Evolutionary conservation across 768 basidiomycete species (phyloP).

Genomic region (Suillus subluteus): DNA sequence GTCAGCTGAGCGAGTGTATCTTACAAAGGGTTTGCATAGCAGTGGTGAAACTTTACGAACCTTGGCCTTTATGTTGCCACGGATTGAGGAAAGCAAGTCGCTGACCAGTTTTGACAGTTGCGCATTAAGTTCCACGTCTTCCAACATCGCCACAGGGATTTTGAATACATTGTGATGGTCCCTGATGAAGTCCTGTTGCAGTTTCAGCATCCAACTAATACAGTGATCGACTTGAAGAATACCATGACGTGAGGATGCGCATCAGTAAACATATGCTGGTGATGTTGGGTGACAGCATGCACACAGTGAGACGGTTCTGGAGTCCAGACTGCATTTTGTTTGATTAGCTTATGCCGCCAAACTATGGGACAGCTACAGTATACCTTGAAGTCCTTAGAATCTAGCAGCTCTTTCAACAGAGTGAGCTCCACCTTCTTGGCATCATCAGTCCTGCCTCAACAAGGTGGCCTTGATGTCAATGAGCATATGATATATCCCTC

Average conservation of each 20-base stretch:
- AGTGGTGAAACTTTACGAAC: neutral
- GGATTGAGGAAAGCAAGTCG: neutral
- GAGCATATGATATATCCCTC: neutral
- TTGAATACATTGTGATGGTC: constrained; percentile 8
- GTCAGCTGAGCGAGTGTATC: neutral
- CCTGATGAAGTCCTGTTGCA: constrained; percentile 11
- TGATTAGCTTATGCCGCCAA: no score
- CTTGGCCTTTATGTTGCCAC: constrained; percentile 8
- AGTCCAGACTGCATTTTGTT: constrained; percentile 2
- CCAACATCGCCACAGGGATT: neutral
- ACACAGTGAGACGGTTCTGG: constrained; percentile 5
- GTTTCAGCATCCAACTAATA: constrained; percentile 1
- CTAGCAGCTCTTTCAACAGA: neutral
- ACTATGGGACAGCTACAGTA: no score
- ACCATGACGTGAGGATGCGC: constrained; percentile 8
- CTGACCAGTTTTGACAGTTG: constrained; percentile 8
- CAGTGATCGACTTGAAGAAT: neutral
- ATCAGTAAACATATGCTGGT: neutral
- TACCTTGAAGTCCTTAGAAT: constrained; percentile 1
- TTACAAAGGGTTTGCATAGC: neutral
- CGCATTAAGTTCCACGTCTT: neutral
- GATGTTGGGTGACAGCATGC: constrained; percentile 9
- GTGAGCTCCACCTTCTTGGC: no score
- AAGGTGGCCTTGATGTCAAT: constrained; percentile 1
- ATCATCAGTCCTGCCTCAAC: no score